Evolutionary conservation across 371 early-diverging fungal species (phyloP).

Genomic region (Blastocladiella emersonii): DNA sequence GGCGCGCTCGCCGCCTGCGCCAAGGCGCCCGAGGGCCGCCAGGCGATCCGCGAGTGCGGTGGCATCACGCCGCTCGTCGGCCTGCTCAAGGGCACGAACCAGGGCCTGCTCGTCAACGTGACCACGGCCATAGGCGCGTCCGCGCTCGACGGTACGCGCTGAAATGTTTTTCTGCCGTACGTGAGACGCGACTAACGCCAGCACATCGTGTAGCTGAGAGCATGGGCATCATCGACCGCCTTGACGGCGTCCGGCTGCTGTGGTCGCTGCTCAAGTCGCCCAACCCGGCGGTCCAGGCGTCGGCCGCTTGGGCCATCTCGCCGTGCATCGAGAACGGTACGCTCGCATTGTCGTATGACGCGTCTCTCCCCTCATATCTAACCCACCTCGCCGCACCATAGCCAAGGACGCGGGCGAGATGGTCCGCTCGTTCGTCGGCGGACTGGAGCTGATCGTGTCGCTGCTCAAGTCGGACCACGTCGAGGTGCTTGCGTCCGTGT

Average conservation of each 20-base stretch:
- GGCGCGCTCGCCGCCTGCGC: constrained; percentile 44
- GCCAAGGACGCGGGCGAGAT: constrained; percentile 47
- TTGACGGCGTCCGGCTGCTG: constrained; percentile 41
- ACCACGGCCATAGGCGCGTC: constrained; percentile 40
- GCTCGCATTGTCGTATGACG: too few relatives aligned
- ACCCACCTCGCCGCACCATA: too few relatives aligned
- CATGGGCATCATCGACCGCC: constrained; percentile 38
- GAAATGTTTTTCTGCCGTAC: background rate
- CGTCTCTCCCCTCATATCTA: too few relatives aligned
- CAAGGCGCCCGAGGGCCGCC: constrained; percentile 34
- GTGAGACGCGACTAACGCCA: background rate
- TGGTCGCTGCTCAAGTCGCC: constrained; percentile 41
- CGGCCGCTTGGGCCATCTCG: constrained; percentile 44
- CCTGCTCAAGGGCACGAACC: constrained; percentile 39
- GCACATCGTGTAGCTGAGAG: constrained; percentile 21
- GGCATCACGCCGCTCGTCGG: constrained; percentile 41
- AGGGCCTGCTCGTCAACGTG: constrained; percentile 35
- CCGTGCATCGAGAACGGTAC: constrained; percentile 44
- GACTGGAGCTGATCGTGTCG: constrained; percentile 40
- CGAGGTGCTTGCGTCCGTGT: constrained; percentile 37
- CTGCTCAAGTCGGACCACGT: constrained; percentile 36
- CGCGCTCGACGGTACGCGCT: constrained; percentile 26
- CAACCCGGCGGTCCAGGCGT: constrained; percentile 35
- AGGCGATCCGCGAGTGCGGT: constrained; percentile 28
- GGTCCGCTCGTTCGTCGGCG: constrained; percentile 47